A percentile compares a stretch with the other conserved stretches of the same genome.
Evolutionary conservation across 371 early-diverging fungal genomes (phyloP).

Genomic region (Rhizopus delemar): DNA sequence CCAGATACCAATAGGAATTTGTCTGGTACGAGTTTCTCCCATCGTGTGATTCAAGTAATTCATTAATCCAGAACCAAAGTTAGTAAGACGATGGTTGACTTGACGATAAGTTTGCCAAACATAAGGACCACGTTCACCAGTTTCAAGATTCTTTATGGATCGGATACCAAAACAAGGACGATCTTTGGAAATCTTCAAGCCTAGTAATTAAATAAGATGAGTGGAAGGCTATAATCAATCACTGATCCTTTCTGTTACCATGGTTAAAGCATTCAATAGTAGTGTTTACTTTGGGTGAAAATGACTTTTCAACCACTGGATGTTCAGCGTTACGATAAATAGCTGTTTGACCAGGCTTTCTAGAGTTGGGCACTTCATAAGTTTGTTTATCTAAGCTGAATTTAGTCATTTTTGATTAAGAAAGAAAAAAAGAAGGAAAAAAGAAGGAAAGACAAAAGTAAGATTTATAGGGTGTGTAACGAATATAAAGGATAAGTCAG

Average conservation of each 20-base stretch:
- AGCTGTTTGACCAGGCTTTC: slow-evolving; percentile 49
- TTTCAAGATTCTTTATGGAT: slow-evolving; percentile 42
- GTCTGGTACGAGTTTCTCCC: slow-evolving; percentile 30
- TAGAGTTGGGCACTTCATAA: slow-evolving; percentile 42
- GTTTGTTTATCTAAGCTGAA: slow-evolving; percentile 44
- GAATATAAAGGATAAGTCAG: slow-evolving; percentile 27
- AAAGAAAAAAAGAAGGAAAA: slow-evolving; percentile 10
- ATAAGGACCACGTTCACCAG: slow-evolving; percentile 67
- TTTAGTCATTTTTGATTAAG: slow-evolving; percentile 21
- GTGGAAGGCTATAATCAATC: not conserved
- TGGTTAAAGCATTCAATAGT: slow-evolving; percentile 43
- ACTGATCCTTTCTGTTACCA: slow-evolving; percentile 27
- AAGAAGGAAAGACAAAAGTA: slow-evolving; percentile 4
- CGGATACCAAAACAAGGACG: slow-evolving; percentile 61
- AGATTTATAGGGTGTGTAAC: slow-evolving; percentile 20
- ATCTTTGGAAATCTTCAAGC: slow-evolving; percentile 39
- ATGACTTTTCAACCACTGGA: slow-evolving; percentile 24
- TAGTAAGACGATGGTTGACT: slow-evolving; percentile 65
- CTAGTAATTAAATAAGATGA: slow-evolving; percentile 11
- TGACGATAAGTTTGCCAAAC: slow-evolving; percentile 80
- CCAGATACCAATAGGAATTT: slow-evolving; percentile 66
- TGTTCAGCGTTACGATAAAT: slow-evolving; percentile 39
- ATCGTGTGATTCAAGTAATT: slow-evolving; percentile 49
- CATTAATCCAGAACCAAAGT: slow-evolving; percentile 68
- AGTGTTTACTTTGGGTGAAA: slow-evolving; percentile 45